These are phyloP conservation scores for Eragrostis curvula DNA, from an alignment of 176 grass and related monocot genomes.

Conservation along the genomic window DNA sequence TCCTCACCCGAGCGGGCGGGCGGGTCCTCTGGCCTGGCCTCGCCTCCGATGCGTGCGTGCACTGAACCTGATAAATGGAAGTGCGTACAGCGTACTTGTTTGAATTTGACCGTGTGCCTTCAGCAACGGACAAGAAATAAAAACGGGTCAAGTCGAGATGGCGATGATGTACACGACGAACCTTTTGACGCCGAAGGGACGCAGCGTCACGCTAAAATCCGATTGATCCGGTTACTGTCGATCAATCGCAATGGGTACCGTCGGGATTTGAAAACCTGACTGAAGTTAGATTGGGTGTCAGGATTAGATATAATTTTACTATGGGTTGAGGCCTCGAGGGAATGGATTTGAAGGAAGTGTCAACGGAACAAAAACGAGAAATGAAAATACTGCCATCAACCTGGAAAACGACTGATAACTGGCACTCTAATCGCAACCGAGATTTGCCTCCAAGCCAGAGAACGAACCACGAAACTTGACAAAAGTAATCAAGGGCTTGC, in stretches of 20 bases:
- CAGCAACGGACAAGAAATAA: neutral
- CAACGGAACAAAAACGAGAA: neutral
- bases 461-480: too few species aligned
- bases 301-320: neutral
- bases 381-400: too few species aligned
- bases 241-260: neutral
- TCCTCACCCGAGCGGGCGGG: neutral
- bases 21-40: neutral
- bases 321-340: too few species aligned
- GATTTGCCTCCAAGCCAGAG: neutral
- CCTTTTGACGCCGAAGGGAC: neutral
- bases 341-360: too few species aligned
- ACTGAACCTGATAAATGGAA: neutral
- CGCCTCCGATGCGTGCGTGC: constrained; percentile 5
- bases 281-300: neutral
- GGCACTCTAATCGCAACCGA: neutral
- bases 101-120: neutral
- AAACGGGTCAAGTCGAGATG: neutral
- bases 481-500: neutral
- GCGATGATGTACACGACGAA: neutral
- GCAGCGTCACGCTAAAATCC: neutral
- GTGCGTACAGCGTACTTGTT: neutral
- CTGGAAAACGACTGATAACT: neutral
- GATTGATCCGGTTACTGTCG: neutral
- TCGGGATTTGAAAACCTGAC: neutral